Percentiles rank a stretch among this genome's conserved stretches.
Conservation (phyloP, 1,139 yeast genomes). For the Yamadazyma sp. region DNA sequence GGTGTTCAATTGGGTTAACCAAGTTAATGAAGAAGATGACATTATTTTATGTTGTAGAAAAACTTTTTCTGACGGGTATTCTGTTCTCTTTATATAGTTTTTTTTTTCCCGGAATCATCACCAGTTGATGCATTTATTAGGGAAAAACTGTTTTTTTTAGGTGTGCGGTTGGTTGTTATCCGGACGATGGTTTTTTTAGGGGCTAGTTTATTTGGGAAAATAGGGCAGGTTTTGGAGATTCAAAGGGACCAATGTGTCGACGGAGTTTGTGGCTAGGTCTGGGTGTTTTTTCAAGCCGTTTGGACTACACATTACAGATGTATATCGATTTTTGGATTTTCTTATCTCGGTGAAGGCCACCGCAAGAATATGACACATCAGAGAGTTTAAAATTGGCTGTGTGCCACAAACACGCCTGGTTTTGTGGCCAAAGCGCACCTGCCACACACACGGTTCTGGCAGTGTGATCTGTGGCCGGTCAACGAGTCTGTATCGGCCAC, state of each 20-base stretch:
- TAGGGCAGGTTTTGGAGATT: no score
- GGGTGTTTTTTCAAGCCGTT: no score
- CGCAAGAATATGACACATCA: neutral
- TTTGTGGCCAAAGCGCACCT: no score
- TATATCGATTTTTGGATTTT: neutral
- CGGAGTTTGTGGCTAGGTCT: no score
- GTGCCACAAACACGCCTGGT: no score
- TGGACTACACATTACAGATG: no score
- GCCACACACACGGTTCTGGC: no score
- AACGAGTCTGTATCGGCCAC: no score
- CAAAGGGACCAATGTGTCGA: no score
- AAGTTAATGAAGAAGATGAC: slow-evolving; percentile 44
- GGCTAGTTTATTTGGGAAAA: neutral
- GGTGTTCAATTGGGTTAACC: slow-evolving; percentile 85
- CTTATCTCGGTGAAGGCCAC: slow-evolving; percentile 1
- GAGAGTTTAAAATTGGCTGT: no score
- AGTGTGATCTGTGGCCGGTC: no score
- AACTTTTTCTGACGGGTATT: slow-evolving; percentile 6
- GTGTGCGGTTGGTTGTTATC: slow-evolving; percentile 18
- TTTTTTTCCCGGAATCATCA: slow-evolving; percentile 2
- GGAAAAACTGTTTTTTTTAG: slow-evolving; percentile 1
- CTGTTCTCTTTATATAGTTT: slow-evolving; percentile 4
- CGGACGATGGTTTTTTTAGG: slow-evolving; percentile 5
- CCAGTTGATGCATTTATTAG: slow-evolving; percentile 1
- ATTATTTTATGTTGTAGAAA: slow-evolving; percentile 11